Percentiles rank a stretch among this genome's conserved stretches.
Evolutionary conservation across 495 filamentous ascomycete species (phyloP).

Genomic region (Ramalina peruviana): DNA sequence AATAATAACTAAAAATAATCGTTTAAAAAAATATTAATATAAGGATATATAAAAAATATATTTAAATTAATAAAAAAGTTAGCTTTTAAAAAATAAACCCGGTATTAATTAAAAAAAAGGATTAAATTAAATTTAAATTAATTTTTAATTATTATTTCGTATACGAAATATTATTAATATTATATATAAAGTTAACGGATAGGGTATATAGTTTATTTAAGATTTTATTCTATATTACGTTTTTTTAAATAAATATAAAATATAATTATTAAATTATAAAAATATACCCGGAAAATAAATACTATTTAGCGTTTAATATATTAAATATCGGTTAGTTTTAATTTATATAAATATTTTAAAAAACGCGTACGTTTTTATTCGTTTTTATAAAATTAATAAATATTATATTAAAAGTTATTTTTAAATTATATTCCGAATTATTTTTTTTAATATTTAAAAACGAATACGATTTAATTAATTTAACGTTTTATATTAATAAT

Average conservation of each 20-base stretch:
- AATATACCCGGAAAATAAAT: no score
- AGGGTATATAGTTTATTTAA: not conserved
- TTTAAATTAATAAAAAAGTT: not conserved
- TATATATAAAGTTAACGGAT: no score
- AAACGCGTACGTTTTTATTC: no score
- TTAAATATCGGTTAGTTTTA: not conserved
- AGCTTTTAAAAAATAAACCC: not conserved
- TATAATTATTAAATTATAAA: not conserved
- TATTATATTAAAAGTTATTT: not conserved
- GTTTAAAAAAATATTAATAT: not conserved
- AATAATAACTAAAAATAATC: not conserved
- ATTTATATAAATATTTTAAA: no score
- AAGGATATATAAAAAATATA: not conserved
- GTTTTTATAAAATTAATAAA: not conserved
- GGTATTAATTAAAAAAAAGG: no score
- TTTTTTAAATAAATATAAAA: not conserved
- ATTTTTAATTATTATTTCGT: no score
- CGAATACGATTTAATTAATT: not conserved
- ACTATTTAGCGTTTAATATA: not conserved
- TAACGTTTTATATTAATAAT: not conserved
- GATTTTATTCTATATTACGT: not conserved
- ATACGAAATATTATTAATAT: no score
- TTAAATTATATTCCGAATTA: not conserved
- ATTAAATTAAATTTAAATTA: no score
- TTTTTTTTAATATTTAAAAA: not conserved